Percentiles rank a stretch among this genome's conserved stretches.
Conservation (phyloP, 805 yeast species). For the Kodamaea sagamina region DNA sequence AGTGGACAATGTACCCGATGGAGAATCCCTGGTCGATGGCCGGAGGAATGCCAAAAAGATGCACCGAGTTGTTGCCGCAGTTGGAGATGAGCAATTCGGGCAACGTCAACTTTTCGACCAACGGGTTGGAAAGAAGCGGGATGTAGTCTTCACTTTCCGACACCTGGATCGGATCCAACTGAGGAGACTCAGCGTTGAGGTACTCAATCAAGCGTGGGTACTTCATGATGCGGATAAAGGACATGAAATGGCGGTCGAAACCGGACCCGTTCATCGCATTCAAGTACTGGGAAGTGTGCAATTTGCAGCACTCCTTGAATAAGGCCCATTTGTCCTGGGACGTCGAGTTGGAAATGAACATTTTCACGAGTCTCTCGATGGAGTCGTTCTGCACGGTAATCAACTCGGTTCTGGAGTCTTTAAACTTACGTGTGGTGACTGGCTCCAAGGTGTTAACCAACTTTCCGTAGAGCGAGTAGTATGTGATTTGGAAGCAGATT, state of each 20-base stretch:
- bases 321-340: conserved; percentile 49
- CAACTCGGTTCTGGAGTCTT: conserved; percentile 69
- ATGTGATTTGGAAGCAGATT: conserved; percentile 52
- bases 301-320: conserved; percentile 52
- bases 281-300: conserved; percentile 50
- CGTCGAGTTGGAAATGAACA: conserved; percentile 59
- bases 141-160: conserved; percentile 21
- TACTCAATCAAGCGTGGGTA: conserved; percentile 37
- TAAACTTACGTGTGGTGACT: conserved; percentile 66
- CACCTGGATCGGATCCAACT: conserved; percentile 33
- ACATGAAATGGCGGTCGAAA: conserved; percentile 71
- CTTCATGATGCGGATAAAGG: conserved; percentile 58
- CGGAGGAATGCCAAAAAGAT: conserved; percentile 90
- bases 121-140: conserved; percentile 37
- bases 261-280: conserved; percentile 64
- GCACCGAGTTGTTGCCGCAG: conserved; percentile 89
- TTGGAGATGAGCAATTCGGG: conserved; percentile 56
- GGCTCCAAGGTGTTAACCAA: conserved; percentile 54
- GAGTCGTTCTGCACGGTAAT: conserved; percentile 62
- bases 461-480: conserved; percentile 57
- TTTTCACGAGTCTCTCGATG: conserved; percentile 55
- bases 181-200: conserved; percentile 48
- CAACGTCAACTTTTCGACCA: conserved; percentile 33
- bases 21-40: conserved; percentile 90
- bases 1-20: conserved; percentile 86